Evolutionary conservation across 495 filamentous ascomycete genomes (phyloP).

Genomic region (Neurospora sp.): DNA sequence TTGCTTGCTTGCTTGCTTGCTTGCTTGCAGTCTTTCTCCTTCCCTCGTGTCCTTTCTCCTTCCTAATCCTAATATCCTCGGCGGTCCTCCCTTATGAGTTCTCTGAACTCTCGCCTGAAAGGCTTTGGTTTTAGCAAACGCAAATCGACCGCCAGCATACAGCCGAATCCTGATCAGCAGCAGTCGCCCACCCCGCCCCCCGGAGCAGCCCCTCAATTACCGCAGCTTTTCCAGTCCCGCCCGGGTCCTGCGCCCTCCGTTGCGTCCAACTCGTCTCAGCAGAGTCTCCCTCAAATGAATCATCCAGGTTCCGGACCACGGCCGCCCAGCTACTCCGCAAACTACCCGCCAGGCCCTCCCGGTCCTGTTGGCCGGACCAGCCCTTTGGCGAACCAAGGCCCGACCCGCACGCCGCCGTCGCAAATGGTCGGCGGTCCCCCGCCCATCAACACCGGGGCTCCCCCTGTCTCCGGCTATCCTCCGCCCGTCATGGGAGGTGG

Average conservation of each 20-base stretch:
- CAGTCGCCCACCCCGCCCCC: conserved; percentile 22
- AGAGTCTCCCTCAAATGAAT: conserved; percentile 45
- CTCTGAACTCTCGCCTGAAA: conserved; percentile 51
- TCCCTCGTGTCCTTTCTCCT: conserved; percentile 16
- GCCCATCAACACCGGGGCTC: conserved; percentile 56
- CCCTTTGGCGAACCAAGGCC: conserved; percentile 37
- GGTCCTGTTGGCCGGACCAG: conserved; percentile 41
- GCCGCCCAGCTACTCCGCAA: conserved; percentile 66
- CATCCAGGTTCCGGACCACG: conserved; percentile 46
- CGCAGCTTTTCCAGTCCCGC: conserved; percentile 31
- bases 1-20: conserved; percentile 2
- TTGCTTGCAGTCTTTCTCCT: conserved; percentile 7
- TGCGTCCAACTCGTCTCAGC: conserved; percentile 35
- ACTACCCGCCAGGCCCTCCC: conserved; percentile 45
- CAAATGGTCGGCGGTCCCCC: conserved; percentile 62
- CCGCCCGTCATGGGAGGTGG: conserved; percentile 42
- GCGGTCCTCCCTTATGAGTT: conserved; percentile 43
- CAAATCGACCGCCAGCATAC: conserved; percentile 40
- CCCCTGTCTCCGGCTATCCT: conserved; percentile 42
- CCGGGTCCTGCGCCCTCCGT: conserved; percentile 32
- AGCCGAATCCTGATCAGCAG: conserved; percentile 11
- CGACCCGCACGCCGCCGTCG: conserved; percentile 41
- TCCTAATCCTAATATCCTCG: conserved; percentile 5
- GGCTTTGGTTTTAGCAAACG: conserved; percentile 48
- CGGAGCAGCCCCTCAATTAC: conserved; percentile 32